Percentiles rank a stretch among this genome's conserved stretches.
Conservation (phyloP, 257 asterid genomes). For the Solanum paucissectum region DNA sequence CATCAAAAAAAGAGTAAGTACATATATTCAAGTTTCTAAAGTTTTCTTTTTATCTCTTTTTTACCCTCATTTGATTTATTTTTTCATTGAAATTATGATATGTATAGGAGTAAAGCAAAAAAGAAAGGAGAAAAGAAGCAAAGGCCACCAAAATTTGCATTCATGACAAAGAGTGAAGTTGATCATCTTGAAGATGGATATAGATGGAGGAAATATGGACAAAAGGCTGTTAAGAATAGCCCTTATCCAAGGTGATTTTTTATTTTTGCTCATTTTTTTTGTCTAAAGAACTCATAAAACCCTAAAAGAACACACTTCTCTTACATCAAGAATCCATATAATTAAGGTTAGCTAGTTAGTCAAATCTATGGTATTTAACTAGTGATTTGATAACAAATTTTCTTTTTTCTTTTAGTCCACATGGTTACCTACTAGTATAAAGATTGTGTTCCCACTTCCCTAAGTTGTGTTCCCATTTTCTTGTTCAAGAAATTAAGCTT, state of each 20-base stretch:
- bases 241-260: constrained; percentile 63
- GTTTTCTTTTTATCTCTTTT: background rate
- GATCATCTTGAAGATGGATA: constrained; percentile 89
- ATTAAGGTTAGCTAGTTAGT: background rate
- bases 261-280: background rate
- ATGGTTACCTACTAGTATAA: background rate
- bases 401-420: background rate
- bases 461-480: background rate
- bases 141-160: constrained; percentile 55
- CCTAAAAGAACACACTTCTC: background rate
- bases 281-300: background rate
- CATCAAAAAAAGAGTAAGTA: constrained; percentile 49
- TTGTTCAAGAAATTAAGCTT: background rate
- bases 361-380: background rate
- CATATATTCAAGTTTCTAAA: background rate
- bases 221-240: constrained; percentile 80
- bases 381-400: background rate
- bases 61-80: background rate
- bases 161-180: constrained; percentile 86
- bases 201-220: constrained; percentile 89
- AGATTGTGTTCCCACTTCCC: background rate
- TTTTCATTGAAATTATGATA: background rate
- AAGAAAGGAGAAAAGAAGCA: constrained; percentile 70
- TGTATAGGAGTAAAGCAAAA: constrained; percentile 40
- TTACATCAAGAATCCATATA: background rate